These are phyloP conservation scores for Aspergillus bridgeri DNA, from an alignment of 495 filamentous ascomycete species.

Conservation along the genomic window DNA sequence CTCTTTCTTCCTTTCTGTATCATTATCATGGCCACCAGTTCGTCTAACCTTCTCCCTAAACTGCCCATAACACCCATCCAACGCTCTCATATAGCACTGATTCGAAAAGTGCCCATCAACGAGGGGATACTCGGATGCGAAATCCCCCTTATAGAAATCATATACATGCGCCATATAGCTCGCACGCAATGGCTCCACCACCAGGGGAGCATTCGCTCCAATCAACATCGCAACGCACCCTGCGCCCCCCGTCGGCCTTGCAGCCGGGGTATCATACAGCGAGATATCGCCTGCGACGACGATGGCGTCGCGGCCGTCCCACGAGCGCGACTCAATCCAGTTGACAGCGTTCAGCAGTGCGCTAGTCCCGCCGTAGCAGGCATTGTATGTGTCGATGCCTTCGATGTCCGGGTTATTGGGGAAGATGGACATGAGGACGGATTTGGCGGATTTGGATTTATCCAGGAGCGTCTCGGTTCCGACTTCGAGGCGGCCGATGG, in stretches of 20 bases:
- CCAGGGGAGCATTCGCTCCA: constrained; percentile 87
- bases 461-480: constrained; percentile 97
- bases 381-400: constrained; percentile 94
- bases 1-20: constrained; percentile 49
- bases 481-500: constrained; percentile 92
- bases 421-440: constrained; percentile 97
- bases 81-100: constrained; percentile 91
- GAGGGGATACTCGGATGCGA: constrained; percentile 95
- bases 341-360: constrained; percentile 95
- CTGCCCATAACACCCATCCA: constrained; percentile 89
- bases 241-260: constrained; percentile 91
- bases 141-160: constrained; percentile 99
- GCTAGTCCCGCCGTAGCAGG: constrained; percentile 98
- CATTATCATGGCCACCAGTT: constrained; percentile 45
- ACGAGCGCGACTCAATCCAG: constrained; percentile 96
- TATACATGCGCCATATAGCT: constrained; percentile 93
- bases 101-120: constrained; percentile 96
- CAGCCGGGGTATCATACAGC: constrained; percentile 93
- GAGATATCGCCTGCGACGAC: constrained; percentile 97
- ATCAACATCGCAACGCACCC: constrained; percentile 93
- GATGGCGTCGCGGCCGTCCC: constrained; percentile 93
- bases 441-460: constrained; percentile 99
- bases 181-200: constrained; percentile 87
- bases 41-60: constrained; percentile 55
- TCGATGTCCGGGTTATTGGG: constrained; percentile 87